Conservation (phyloP, 768 basidiomycete genomes). For the Heimioporus sp. region DNA sequence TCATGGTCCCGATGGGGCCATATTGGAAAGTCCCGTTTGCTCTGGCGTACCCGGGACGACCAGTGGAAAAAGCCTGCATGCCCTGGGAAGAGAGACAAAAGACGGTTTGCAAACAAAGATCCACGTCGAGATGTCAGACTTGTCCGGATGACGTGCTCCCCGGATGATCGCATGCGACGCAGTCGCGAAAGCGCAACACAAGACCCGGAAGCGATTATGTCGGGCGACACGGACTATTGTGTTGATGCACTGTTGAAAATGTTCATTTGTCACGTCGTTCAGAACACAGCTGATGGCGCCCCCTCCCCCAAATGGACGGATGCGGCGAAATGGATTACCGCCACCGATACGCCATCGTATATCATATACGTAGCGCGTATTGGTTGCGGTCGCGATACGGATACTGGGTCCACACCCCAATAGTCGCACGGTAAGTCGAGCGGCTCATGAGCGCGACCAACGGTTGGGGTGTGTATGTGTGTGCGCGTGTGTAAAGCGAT, state of each 20-base stretch:
- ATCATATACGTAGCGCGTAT: background rate
- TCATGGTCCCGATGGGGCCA: background rate
- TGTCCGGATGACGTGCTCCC: background rate
- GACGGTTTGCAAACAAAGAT: background rate
- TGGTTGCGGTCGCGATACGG: background rate
- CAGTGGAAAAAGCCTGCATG: background rate
- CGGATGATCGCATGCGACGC: background rate
- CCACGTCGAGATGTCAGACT: slow-evolving; percentile 3
- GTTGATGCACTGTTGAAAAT: no score
- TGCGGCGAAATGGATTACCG: no score
- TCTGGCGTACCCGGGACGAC: slow-evolving; percentile 2
- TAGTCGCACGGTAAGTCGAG: background rate
- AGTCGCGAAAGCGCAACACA: background rate
- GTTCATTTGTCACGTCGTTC: slow-evolving; percentile 9
- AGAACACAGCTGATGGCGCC: background rate
- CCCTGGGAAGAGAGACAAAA: slow-evolving; percentile 8
- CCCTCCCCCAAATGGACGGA: no score
- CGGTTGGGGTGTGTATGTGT: background rate
- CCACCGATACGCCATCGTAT: background rate
- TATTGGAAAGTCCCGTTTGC: background rate
- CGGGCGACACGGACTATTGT: background rate
- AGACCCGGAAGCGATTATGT: background rate
- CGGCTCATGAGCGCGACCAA: background rate
- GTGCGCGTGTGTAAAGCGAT: no score
- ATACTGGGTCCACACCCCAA: background rate